Base-by-base conservation (phyloP, 2,329 filamentous ascomycete genomes). In the Zasmidium cellare region DNA sequence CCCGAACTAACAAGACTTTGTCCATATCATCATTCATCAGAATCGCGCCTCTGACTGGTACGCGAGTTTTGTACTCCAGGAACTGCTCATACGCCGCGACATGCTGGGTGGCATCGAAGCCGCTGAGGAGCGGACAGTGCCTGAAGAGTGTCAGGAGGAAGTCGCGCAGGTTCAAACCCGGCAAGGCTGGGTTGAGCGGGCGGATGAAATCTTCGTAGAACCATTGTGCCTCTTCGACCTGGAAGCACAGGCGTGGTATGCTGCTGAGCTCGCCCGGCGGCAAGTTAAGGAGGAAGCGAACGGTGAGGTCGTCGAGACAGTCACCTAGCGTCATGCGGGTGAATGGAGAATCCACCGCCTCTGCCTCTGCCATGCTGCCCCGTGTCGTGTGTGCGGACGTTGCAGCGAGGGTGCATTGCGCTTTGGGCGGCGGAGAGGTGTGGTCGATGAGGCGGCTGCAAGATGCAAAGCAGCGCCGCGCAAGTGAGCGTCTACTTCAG, bases 161-260 rank as follows among this genome's bases (percentile, higher is more conserved):
- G 52, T 83, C 87, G 65, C 90, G 87, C 31, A 99, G 83, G 47
- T 87, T 86, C 81, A 97, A 88, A 55, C 89, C 92, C 3, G 94
- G 94, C 11, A 99, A 82, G 41, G 83, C 20, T 83, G 53, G 92
- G 88, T 75, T 97, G 22, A 64, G 60, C 9, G 93, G 92, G 49
- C 94, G 90, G 74, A 99, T 91, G 73, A 99, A 99, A 77, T 99
- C 94, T 81, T 99, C 94, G 84, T 99, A 99, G 77, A 96, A 99
- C 94, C 94, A 99, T 86, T 99, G 96, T 69, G 94, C 94, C 77
- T 99, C 96, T 77, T 99, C 94, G 67, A 99, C 90, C 77, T 97
- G 92, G 75, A 99, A 99, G 78, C 93, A 97, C 77, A 99, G 94
- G 72, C 94, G 89, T 72, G 92, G 91, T 57, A 96, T 90, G 2